These are phyloP conservation scores for Flueggea neowawraea DNA, from an alignment of 441 rosid species.

Conservation along the genomic window DNA sequence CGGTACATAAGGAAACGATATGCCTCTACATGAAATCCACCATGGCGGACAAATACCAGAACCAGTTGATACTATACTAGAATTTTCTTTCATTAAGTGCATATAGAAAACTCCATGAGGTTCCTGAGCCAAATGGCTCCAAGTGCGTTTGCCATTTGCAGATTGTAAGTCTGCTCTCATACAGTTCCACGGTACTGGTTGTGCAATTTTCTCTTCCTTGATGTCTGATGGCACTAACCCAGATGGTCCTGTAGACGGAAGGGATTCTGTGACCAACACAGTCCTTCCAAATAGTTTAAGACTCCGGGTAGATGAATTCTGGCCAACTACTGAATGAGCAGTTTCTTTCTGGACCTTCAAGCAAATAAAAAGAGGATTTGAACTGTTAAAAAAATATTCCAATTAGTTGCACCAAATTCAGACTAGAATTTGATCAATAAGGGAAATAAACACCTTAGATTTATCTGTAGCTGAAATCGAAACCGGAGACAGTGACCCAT, in stretches of 20 bases:
- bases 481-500: slow-evolving; percentile 25
- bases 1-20: slow-evolving; percentile 12
- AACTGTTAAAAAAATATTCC: background rate
- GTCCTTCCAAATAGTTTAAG: slow-evolving; percentile 76
- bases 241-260: slow-evolving; percentile 18
- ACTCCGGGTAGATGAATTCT: slow-evolving; percentile 31
- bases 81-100: slow-evolving; percentile 17
- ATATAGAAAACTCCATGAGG: slow-evolving; percentile 13
- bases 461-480: slow-evolving; percentile 27
- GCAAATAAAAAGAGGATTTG: slow-evolving; percentile 1
- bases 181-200: slow-evolving; percentile 25
- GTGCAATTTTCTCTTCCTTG: background rate
- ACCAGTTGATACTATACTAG: slow-evolving; percentile 5
- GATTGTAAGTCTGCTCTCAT: slow-evolving; percentile 3
- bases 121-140: slow-evolving; percentile 5
- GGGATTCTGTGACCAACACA: slow-evolving; percentile 43
- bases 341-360: slow-evolving; percentile 32
- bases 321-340: slow-evolving; percentile 16
- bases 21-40: slow-evolving; percentile 18
- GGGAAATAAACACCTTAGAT: slow-evolving; percentile 24
- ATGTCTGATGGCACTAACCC: slow-evolving; percentile 5
- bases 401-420: background rate
- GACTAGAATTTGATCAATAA: background rate
- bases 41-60: slow-evolving; percentile 17
- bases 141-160: slow-evolving; percentile 6